Evolutionary conservation across 805 yeast species (phyloP), one percentile per base, ranked within the genome.

Genomic region (Ogataea pilisensis): DNA sequence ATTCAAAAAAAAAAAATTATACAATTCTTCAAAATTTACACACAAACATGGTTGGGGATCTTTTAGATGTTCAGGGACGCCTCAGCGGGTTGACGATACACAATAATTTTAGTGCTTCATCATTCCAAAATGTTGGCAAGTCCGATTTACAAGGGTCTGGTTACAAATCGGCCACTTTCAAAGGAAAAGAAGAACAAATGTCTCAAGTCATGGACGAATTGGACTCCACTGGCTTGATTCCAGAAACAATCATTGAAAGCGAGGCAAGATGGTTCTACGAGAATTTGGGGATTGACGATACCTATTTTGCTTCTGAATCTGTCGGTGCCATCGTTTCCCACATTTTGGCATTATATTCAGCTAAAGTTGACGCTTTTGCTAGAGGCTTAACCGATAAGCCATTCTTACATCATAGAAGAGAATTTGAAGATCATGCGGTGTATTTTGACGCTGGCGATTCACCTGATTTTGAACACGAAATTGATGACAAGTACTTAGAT

Each of bases 241-340:
- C 98, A 8, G 95, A 85, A 53, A 66, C 76, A 42, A 71, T 88
- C 53, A 85, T 91, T 50, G 96, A 89, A 64, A 70, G 75, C 41
- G 98, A 91, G 65, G 82, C 91, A 7, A 76, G 72, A 44, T 89
- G 96, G 95, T 90, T 91, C 61, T 93, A 93, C 68, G 78, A 84
- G 43, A 66, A 76, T 31, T 72, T 91, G 50, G 96, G 96, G 21
- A 88, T 91, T 44, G 96, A 90, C 58, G 96, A 89, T 58, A 82
- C 87, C 24, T 91, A 85, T 64, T 90, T 91, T 60, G 93, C 93
- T 32, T 78, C 84, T 48, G 96, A 91, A 58, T 69, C 85, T 5
- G 84, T 90, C 12, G 78, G 75, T 39, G 85, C 82, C 45, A 85
- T 91, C 50, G 90, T 86, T 14, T 76, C 82, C 40, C 89, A 90